Evolutionary conservation across 352 stramenopile species (phyloP).

Genomic region (Phytophthora agathidicida): DNA sequence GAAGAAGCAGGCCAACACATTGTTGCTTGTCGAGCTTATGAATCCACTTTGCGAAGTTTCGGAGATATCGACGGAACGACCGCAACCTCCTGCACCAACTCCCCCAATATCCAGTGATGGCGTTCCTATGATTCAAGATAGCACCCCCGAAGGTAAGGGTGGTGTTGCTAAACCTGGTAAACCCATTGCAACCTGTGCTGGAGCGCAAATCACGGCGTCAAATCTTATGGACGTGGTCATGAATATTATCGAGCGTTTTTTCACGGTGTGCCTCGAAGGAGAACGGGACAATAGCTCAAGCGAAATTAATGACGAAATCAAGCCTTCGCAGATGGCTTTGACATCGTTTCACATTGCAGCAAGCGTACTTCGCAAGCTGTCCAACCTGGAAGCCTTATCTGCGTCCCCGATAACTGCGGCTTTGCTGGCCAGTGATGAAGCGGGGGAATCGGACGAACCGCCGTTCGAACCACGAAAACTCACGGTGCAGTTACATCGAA

Average conservation of each 20-base stretch:
- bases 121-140: constrained; percentile 35
- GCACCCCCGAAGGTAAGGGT: constrained; percentile 6
- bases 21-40: constrained; percentile 72
- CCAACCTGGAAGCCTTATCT: constrained; percentile 71
- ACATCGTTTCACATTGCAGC: constrained; percentile 74
- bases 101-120: constrained; percentile 26
- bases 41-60: constrained; percentile 37
- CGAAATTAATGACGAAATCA: background rate
- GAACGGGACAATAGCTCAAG: constrained; percentile 6
- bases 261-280: constrained; percentile 32
- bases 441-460: constrained; percentile 27
- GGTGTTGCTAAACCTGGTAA: constrained; percentile 13
- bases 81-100: background rate
- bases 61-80: constrained; percentile 9
- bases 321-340: constrained; percentile 61
- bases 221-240: constrained; percentile 63
- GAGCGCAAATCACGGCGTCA: constrained; percentile 36
- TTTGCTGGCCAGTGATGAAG: constrained; percentile 59
- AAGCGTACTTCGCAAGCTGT: constrained; percentile 62
- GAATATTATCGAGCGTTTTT: constrained; percentile 55
- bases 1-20: constrained; percentile 77
- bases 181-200: constrained; percentile 32
- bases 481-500: constrained; percentile 63
- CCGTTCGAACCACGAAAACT: constrained; percentile 61
- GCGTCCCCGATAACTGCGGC: constrained; percentile 68